Evolutionary conservation across 768 basidiomycete species (phyloP).

Genomic region (Pleurotus cornucopiae): DNA sequence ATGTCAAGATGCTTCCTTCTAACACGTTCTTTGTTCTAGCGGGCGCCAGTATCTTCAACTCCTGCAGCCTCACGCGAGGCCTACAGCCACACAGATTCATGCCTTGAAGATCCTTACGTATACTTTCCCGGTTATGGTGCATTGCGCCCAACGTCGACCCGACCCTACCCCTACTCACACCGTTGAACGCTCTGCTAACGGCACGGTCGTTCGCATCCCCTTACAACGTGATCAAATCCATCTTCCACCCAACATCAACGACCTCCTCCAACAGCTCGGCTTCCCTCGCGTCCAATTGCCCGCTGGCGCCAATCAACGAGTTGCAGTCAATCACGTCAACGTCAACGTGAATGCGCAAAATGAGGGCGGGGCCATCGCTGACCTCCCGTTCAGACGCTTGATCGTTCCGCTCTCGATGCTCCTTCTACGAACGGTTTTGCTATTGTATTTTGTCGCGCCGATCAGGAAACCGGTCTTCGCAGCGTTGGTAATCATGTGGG

Average conservation of each 20-base stretch:
- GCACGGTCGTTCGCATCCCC: conserved; percentile 18
- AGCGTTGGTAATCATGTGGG: conserved; percentile 62
- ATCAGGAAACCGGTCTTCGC: conserved; percentile 69
- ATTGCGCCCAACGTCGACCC: conserved; percentile 16
- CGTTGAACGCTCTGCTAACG: conserved; percentile 7
- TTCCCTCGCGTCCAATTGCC: conserved; percentile 39
- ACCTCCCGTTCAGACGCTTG: conserved; percentile 63
- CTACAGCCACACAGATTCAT: conserved; percentile 58
- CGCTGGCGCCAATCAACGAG: conserved; percentile 15
- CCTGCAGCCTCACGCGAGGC: conserved; percentile 34
- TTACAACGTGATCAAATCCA: conserved; percentile 22
- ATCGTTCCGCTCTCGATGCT: conserved; percentile 66
- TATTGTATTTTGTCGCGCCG: conserved; percentile 77
- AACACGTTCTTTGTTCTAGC: conserved; percentile 26
- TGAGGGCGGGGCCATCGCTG: conserved; percentile 39
- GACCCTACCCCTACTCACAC: neutral
- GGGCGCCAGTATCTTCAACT: conserved; percentile 54
- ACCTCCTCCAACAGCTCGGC: conserved; percentile 61
- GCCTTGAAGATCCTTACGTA: conserved; percentile 60
- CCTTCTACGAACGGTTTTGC: conserved; percentile 58
- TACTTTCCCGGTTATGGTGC: conserved; percentile 48
- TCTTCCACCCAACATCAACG: conserved; percentile 51
- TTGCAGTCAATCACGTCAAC: conserved; percentile 29
- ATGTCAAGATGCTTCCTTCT: neutral
- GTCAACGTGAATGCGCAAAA: conserved; percentile 14